These are phyloP conservation scores for Sordaria brevicollis DNA, from an alignment of 495 filamentous ascomycete species.

Conservation along the genomic window DNA sequence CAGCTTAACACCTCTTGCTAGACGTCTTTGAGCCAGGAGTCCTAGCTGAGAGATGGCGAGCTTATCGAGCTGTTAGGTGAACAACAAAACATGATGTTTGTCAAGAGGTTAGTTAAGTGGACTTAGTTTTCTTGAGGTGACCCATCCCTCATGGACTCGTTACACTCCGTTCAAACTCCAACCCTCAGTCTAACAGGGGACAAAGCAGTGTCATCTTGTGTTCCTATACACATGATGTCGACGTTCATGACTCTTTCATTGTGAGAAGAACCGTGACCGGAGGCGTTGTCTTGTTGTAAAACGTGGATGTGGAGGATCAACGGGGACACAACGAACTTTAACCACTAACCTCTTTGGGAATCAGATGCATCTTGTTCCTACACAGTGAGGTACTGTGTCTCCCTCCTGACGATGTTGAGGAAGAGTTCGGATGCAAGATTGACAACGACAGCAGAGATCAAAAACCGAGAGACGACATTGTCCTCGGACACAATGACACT, in stretches of 20 bases:
- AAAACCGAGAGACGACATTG: not conserved
- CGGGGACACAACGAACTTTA: not conserved
- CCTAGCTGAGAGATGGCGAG: slow-evolving; percentile 87
- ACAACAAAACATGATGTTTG: not conserved
- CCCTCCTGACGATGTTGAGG: not conserved
- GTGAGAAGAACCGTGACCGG: not conserved
- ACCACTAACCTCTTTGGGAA: slow-evolving; percentile 69
- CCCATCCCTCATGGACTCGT: not conserved
- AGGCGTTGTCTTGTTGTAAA: not conserved
- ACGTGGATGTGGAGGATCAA: not conserved
- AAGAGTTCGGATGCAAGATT: not conserved
- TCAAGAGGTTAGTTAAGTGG: slow-evolving; percentile 1
- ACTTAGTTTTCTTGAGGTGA: not conserved
- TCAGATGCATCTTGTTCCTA: slow-evolving; percentile 57
- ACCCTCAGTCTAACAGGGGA: not conserved
- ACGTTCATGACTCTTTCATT: not conserved
- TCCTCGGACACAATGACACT: not conserved
- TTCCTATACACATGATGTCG: not conserved
- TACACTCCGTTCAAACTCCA: not conserved
- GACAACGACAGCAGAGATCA: not conserved
- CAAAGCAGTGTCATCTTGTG: not conserved
- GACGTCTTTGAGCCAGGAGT: slow-evolving; percentile 74
- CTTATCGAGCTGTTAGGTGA: slow-evolving; percentile 70
- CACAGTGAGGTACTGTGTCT: not conserved
- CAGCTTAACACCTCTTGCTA: slow-evolving; percentile 78